Conservation (phyloP, 495 filamentous ascomycete species). For the Cladorrhinum samala region DNA sequence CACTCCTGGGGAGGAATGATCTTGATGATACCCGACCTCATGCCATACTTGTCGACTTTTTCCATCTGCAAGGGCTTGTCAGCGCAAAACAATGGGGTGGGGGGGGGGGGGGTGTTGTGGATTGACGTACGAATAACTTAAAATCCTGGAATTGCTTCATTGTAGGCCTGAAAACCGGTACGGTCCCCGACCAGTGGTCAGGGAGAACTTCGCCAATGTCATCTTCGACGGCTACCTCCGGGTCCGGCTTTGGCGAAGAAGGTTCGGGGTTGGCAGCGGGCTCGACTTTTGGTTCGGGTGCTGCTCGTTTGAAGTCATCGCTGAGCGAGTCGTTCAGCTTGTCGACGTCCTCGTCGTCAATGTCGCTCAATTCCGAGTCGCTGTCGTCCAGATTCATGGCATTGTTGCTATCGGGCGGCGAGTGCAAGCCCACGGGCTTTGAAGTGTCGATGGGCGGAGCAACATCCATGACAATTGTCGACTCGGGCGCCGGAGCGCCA, state of each 20-base stretch:
- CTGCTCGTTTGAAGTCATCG: conserved; percentile 7
- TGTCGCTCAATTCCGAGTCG: conserved; percentile 53
- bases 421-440: conserved; percentile 41
- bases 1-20: conserved; percentile 93
- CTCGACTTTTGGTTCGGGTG: conserved; percentile 3
- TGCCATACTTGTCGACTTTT: conserved; percentile 88
- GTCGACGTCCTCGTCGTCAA: conserved; percentile 42
- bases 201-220: conserved; percentile 68
- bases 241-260: conserved; percentile 9
- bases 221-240: conserved; percentile 32
- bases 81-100: conserved; percentile 3
- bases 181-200: conserved; percentile 82
- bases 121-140: conserved; percentile 59
- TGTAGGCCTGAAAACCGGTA: conserved; percentile 92
- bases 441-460: conserved; percentile 13
- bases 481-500: conserved; percentile 31
- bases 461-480: conserved; percentile 20
- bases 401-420: conserved; percentile 47
- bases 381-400: conserved; percentile 44
- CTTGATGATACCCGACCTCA: conserved; percentile 95
- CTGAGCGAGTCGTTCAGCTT: conserved; percentile 22
- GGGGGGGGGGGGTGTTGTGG: background rate
- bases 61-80: conserved; percentile 48
- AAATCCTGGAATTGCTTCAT: conserved; percentile 94
- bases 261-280: background rate